Percentiles rank a stretch among this genome's conserved stretches.
These are phyloP conservation scores for Coemansia reversa DNA, from an alignment of 192 early-diverging fungal species.

Conservation along the genomic window DNA sequence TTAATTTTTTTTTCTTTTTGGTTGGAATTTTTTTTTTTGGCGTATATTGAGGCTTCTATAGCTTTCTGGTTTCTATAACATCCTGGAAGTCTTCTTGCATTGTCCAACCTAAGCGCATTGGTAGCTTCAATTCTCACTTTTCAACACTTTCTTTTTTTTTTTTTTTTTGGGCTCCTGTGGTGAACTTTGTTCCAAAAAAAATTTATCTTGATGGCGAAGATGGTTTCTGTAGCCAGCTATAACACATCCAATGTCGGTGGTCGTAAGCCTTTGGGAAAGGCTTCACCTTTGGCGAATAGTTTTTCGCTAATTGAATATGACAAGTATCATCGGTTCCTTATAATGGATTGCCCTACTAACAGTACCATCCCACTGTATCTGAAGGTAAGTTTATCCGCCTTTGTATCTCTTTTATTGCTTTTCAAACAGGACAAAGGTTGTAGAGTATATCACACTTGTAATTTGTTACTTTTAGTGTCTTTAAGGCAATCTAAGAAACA, in stretches of 20 bases:
- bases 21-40: too few species aligned
- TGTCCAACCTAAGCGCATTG: background rate
- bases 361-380: constrained; percentile 75
- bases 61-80: too few species aligned
- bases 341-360: constrained; percentile 90
- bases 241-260: constrained; percentile 36
- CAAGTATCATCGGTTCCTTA: constrained; percentile 73
- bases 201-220: constrained; percentile 39
- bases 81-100: background rate
- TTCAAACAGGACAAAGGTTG: background rate
- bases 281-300: constrained; percentile 44
- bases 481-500: too few species aligned
- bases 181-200: too few species aligned
- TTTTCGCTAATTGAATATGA: constrained; percentile 55
- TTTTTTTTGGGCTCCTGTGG: background rate
- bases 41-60: too few species aligned
- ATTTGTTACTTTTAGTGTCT: too few species aligned
- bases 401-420: background rate
- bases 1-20: too few species aligned
- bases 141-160: background rate
- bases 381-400: constrained; percentile 27
- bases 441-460: background rate
- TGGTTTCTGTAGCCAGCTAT: constrained; percentile 47
- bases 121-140: background rate
- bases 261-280: constrained; percentile 51